These are phyloP conservation scores for Apiospora arundinis DNA, from an alignment of 2,329 filamentous ascomycete species.

Conservation along the genomic window DNA sequence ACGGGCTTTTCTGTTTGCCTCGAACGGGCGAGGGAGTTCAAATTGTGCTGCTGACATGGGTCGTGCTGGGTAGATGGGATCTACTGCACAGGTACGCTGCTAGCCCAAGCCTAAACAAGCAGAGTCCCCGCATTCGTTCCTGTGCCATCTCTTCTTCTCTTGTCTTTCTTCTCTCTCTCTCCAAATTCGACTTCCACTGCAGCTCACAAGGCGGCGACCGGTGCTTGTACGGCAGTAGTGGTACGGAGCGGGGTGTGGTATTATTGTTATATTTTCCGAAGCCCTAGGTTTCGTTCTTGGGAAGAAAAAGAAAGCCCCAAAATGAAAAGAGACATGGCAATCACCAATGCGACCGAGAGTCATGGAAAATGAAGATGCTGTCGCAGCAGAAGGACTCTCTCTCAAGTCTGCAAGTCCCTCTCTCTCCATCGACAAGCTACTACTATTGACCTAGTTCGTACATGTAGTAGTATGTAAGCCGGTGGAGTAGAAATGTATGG, in stretches of 20 bases:
- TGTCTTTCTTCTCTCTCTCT: neutral
- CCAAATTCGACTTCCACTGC: neutral
- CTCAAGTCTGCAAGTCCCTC: neutral
- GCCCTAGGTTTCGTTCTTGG: neutral
- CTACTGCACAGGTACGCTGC: constrained; percentile 17
- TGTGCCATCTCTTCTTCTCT: neutral
- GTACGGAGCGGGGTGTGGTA: neutral
- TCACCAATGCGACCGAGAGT: neutral
- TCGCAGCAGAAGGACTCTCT: constrained; percentile 2
- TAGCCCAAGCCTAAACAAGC: constrained; percentile 15
- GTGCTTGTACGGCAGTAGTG: neutral
- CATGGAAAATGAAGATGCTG: constrained; percentile 1
- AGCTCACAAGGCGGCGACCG: neutral
- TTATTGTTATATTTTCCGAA: neutral
- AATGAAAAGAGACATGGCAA: neutral
- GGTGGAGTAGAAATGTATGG: constrained; percentile 4
- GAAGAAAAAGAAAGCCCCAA: neutral
- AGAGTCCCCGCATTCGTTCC: constrained; percentile 14
- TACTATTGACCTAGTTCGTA: neutral
- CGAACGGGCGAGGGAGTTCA: neutral
- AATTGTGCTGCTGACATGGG: neutral
- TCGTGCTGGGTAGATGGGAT: constrained; percentile 17
- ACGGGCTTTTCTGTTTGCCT: constrained; percentile 5
- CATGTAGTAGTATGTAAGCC: neutral
- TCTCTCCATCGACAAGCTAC: neutral